Conservation (phyloP, 257 asterid species). For the Penstemon davidsonii region DNA sequence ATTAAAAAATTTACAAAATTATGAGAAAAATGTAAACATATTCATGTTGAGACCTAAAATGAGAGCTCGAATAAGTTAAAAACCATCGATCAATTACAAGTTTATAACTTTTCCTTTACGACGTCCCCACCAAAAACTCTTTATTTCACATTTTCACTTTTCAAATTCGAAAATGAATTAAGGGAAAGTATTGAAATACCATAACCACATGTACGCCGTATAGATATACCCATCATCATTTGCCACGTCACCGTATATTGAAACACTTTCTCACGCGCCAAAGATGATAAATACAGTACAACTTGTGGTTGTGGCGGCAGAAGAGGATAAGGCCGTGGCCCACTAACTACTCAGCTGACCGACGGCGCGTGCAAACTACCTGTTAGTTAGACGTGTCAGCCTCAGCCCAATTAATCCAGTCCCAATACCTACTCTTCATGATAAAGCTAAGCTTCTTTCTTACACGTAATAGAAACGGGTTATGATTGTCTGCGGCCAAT, state of each 20-base stretch:
- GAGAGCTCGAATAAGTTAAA: too few relatives aligned
- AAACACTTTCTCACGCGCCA: neutral
- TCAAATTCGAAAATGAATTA: neutral
- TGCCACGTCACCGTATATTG: neutral
- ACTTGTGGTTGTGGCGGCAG: neutral
- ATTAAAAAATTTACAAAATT: too few relatives aligned
- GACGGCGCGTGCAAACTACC: neutral
- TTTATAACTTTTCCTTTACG: neutral
- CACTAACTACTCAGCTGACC: neutral
- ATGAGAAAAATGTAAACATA: too few relatives aligned
- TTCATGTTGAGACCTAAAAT: too few relatives aligned
- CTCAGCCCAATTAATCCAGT: neutral
- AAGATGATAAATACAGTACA: neutral
- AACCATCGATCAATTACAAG: too few relatives aligned
- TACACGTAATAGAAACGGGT: neutral
- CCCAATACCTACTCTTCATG: neutral
- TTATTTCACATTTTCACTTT: neutral
- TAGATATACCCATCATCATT: neutral
- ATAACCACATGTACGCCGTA: constrained; percentile 14
- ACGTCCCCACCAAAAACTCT: constrained; percentile 5
- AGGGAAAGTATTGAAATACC: neutral
- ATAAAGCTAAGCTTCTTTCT: neutral
- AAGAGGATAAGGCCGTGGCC: constrained; percentile 26
- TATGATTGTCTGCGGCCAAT: neutral
- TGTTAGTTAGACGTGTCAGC: constrained; percentile 6